Evolutionary conservation across 2,329 filamentous ascomycete genomes (phyloP).

Genomic region (Diplodia intermedia): DNA sequence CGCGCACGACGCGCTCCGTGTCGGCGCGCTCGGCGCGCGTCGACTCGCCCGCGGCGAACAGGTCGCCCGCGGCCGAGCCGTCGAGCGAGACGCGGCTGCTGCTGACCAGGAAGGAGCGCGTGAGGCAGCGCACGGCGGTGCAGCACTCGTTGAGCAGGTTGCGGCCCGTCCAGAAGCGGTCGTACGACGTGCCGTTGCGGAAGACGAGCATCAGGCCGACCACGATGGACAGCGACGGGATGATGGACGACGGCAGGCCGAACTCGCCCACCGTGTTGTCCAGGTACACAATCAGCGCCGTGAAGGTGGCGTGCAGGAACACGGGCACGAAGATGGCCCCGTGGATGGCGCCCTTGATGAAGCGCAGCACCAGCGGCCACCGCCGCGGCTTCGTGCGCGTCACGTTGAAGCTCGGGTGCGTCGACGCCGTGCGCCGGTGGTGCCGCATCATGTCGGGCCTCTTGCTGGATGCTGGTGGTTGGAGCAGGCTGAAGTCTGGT

Average conservation of each 20-base stretch:
- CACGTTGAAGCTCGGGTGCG: constrained; percentile 55
- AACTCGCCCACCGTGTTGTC: constrained; percentile 61
- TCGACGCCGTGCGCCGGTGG: constrained; percentile 43
- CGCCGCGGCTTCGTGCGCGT: constrained; percentile 58
- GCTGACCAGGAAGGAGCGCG: constrained; percentile 62
- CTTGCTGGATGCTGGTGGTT: not conserved
- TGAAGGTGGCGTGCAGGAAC: constrained; percentile 63
- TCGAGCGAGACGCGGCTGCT: constrained; percentile 42
- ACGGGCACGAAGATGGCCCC: constrained; percentile 64
- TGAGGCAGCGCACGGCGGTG: constrained; percentile 66
- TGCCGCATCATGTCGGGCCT: constrained; percentile 27
- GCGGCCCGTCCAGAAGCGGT: constrained; percentile 68
- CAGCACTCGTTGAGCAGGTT: constrained; percentile 64
- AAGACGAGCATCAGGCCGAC: constrained; percentile 73
- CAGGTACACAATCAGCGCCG: constrained; percentile 64
- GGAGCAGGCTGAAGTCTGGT: constrained; percentile 14
- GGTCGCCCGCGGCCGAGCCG: constrained; percentile 31
- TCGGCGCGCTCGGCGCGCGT: constrained; percentile 57
- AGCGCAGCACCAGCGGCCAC: constrained; percentile 68
- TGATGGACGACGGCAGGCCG: constrained; percentile 65
- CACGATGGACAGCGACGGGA: constrained; percentile 69
- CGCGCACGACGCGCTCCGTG: constrained; percentile 64
- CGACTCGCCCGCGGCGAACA: constrained; percentile 35
- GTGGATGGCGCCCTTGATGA: constrained; percentile 70
- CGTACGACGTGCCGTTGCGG: constrained; percentile 69